Conservation (phyloP, 2,329 filamentous ascomycete species). For the Fusarium floridanum region DNA sequence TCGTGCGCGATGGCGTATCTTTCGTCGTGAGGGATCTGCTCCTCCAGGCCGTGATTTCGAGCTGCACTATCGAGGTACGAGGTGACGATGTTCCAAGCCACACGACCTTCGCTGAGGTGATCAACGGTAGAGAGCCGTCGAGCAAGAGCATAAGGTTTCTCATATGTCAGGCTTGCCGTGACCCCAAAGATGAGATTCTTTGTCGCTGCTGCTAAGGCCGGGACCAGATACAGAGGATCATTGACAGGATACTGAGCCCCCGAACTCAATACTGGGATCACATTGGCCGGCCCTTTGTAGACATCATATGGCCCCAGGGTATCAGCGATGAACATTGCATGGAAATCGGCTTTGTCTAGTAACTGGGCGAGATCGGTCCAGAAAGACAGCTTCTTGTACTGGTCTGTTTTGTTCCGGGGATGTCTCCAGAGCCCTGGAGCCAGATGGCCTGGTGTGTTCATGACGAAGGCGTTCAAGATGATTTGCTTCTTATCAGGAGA, state of each 20-base stretch:
- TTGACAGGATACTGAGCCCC: constrained; percentile 1
- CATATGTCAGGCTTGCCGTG: constrained; percentile 53
- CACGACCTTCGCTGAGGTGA: constrained; percentile 52
- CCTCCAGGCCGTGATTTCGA: background rate
- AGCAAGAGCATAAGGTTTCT: constrained; percentile 52
- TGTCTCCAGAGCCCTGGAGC: constrained; percentile 37
- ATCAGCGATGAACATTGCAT: constrained; percentile 52
- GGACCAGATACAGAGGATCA: background rate
- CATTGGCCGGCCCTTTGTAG: background rate
- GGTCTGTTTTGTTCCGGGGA: constrained; percentile 32
- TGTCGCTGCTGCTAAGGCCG: constrained; percentile 57
- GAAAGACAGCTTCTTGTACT: constrained; percentile 48
- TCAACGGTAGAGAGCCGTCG: constrained; percentile 53
- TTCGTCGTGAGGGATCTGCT: background rate
- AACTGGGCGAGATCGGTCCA: constrained; percentile 63
- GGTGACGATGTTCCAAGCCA: constrained; percentile 65
- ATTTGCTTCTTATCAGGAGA: background rate
- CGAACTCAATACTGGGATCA: background rate
- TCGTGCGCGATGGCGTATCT: background rate
- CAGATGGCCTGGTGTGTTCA: constrained; percentile 35
- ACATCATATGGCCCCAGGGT: background rate
- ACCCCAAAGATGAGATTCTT: constrained; percentile 57
- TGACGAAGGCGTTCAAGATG: background rate
- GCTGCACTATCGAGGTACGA: constrained; percentile 62
- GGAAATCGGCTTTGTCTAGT: constrained; percentile 60